Evolutionary conservation across 768 basidiomycete genomes (phyloP).

Genomic region (Inosperma sp.): DNA sequence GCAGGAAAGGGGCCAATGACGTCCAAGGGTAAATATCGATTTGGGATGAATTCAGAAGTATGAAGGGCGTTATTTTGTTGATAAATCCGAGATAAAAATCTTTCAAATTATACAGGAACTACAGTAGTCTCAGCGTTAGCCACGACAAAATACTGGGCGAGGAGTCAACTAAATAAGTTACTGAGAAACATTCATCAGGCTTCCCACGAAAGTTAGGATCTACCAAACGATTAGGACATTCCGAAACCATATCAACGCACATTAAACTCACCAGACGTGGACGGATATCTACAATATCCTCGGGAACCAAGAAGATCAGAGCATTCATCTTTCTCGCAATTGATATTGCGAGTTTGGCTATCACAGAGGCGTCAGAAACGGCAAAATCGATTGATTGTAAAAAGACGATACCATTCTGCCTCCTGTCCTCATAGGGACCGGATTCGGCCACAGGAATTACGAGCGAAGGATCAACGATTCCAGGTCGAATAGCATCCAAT

Average conservation of each 20-base stretch:
- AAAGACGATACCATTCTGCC: conserved; percentile 79
- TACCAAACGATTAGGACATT: conserved; percentile 23
- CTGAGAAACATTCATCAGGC: conserved; percentile 57
- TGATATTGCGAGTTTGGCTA: conserved; percentile 95
- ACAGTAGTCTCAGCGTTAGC: no score
- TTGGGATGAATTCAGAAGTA: no score
- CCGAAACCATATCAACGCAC: not conserved
- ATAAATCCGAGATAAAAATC: no score
- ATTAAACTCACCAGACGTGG: conserved; percentile 68
- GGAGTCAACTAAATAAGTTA: not conserved
- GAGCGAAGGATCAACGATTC: conserved; percentile 88
- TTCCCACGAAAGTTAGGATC: conserved; percentile 95
- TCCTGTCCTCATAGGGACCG: conserved; percentile 80
- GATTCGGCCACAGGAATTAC: conserved; percentile 56
- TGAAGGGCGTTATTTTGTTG: no score
- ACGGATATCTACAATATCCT: conserved; percentile 94
- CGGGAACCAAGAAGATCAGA: conserved; percentile 93
- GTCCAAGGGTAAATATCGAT: no score
- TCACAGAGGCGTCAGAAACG: conserved; percentile 7
- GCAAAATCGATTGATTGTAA: not conserved
- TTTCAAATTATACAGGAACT: no score
- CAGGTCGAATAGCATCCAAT: conserved; percentile 85
- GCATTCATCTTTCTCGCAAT: conserved; percentile 98
- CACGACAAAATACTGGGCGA: not conserved
- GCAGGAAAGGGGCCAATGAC: no score